Evolutionary conservation across 2,329 filamentous ascomycete species (phyloP).

Genomic region (Pestalotiopsis sp.): DNA sequence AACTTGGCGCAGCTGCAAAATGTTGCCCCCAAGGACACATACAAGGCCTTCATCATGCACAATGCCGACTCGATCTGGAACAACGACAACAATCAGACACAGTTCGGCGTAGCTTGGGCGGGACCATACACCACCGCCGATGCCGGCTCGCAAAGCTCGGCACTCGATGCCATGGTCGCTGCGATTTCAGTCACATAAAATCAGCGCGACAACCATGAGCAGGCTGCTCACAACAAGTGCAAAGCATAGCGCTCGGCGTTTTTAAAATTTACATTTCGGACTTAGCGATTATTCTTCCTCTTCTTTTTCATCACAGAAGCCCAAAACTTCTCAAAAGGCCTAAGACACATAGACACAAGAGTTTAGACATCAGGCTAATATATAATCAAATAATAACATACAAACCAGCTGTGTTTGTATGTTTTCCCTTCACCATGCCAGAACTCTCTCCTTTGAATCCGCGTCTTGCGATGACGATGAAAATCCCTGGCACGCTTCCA

Average conservation of each 20-base stretch:
- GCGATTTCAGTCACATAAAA: conserved; percentile 26
- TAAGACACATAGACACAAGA: background rate
- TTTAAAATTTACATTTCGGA: background rate
- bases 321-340: background rate
- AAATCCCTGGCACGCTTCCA: no score
- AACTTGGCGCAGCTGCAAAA: conserved; percentile 60
- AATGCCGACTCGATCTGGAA: conserved; percentile 37
- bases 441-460: background rate
- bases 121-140: conserved; percentile 28
- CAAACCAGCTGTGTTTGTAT: background rate
- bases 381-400: background rate
- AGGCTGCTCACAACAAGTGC: background rate
- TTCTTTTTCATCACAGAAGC: background rate
- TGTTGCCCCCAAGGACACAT: conserved; percentile 44
- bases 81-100: conserved; percentile 31
- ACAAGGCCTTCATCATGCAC: conserved; percentile 36
- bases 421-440: background rate
- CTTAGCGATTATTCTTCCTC: background rate
- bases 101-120: conserved; percentile 30
- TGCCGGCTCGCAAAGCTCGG: conserved; percentile 31
- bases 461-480: background rate
- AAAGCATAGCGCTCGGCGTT: background rate
- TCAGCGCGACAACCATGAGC: background rate
- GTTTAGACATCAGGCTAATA: background rate
- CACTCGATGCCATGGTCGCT: conserved; percentile 29